Evolutionary conservation across 2,329 filamentous ascomycete genomes (phyloP), one percentile per base, ranked within the genome.

Genomic region (Zopfia rhizophila): DNA sequence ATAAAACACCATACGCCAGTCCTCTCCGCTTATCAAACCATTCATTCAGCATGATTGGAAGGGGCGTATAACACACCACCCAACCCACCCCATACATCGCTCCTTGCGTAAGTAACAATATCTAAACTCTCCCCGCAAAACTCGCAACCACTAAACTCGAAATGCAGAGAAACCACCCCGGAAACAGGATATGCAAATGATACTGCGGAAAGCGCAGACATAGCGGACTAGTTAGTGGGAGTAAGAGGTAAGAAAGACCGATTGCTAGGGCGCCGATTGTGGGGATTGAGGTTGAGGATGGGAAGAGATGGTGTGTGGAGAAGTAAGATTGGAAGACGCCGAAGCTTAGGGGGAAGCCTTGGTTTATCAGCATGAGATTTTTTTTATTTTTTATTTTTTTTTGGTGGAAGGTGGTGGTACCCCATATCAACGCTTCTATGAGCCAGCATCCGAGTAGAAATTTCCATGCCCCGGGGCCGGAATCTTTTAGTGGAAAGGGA

Each of bases 21-120:
- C 76, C 76, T 51, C 76, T 78, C 13, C 69, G 61, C 10, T 59
- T 60, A 17, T 79, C 60, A 50, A 80, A 81, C 70, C 55, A 84
- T 53, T 80, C 75, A 36, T 79, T 75, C 17, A 79, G 55, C 42
- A 72, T 75, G 7, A 73, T 48, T 13, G 76, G 71, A 3, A 68
- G 66, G 1, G 75, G 75, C 19, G 53, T 78, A 50, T 70, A 82
- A 7, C 78, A 45, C 1, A 80, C 58, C 11, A 72, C 67, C 13
- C 79, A 79, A 0, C 78, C 65, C 13, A 69, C 39, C 7, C 51
- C 66, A 32, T 60, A 72, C 16, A 72, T 27, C 2, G 69, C 55
- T 12, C 69, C 69, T 47, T 72, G 70, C 11, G 61, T 66, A 7
- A 52, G 39, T 11, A 72, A 47, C 5, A 72, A 50, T n/a, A 60